phyloP scores from a whole-genome alignment of 331 rosid genomes.

The Saraca asoca region DNA sequence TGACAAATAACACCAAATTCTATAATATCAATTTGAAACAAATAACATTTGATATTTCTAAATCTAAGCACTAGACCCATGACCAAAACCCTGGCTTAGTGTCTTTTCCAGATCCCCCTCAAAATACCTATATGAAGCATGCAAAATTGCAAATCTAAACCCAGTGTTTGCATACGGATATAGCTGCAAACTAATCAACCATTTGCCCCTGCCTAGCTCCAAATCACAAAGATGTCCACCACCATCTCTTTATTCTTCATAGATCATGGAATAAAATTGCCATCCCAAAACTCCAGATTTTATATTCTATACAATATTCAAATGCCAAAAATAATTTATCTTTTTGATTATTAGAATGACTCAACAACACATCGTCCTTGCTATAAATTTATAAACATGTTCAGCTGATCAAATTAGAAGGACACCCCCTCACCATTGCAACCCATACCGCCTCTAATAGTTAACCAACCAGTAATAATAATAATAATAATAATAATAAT shows the following conservation, averaged over 20 bases:
- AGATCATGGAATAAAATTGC: background rate
- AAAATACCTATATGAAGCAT: conserved; percentile 13
- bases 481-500: too few species aligned
- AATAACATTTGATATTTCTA: background rate
- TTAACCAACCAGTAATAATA: too few species aligned
- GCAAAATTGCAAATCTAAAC: background rate
- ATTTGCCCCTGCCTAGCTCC: background rate
- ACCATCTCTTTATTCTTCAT: conserved; percentile 13
- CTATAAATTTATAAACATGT: conserved; percentile 5
- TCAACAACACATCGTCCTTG: background rate
- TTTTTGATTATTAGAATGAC: background rate
- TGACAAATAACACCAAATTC: background rate
- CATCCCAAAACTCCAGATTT: background rate
- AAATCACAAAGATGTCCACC: background rate
- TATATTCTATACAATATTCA: conserved; percentile 8
- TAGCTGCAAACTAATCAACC: too few species aligned
- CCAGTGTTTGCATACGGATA: too few species aligned
- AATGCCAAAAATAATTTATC: background rate
- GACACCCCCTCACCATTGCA: background rate
- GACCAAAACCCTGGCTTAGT: background rate
- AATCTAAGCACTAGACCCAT: conserved; percentile 12
- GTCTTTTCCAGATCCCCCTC: background rate
- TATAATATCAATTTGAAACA: conserved; percentile 3
- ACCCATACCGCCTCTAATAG: background rate
- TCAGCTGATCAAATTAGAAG: background rate